Conservation (phyloP, 805 yeast species). For the Geotrichum ghanense region DNA sequence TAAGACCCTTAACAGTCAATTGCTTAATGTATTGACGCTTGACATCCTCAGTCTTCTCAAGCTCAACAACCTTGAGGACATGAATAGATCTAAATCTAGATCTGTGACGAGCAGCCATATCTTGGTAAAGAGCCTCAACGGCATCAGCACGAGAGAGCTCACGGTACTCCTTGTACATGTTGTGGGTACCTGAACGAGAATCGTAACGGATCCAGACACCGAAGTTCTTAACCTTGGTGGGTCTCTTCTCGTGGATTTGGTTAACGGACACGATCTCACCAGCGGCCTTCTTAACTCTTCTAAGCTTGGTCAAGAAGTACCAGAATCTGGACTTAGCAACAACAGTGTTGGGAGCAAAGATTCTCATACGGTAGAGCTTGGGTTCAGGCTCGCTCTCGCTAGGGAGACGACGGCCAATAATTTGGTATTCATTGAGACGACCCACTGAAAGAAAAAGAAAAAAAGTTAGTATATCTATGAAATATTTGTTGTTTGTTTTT, state of each 20-base stretch:
- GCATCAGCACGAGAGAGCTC: constrained; percentile 99
- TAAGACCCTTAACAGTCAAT: constrained; percentile 87
- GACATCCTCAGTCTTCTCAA: constrained; percentile 94
- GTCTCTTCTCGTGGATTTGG: constrained; percentile 86
- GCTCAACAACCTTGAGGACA: constrained; percentile 98
- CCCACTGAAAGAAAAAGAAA: constrained; percentile 73
- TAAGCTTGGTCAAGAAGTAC: constrained; percentile 98
- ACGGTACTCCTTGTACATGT: constrained; percentile 99
- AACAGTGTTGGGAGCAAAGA: constrained; percentile 97
- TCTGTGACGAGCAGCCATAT: constrained; percentile 99
- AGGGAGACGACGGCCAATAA: constrained; percentile 99
- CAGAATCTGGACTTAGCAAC: constrained; percentile 99
- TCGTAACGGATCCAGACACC: constrained; percentile 99
- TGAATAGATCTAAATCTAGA: constrained; percentile 99
- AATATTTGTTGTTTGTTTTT: no score
- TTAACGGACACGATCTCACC: constrained; percentile 97
- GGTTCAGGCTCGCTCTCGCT: constrained; percentile 99
- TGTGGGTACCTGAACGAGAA: constrained; percentile 99
- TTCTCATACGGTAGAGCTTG: constrained; percentile 99
- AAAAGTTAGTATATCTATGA: no score
- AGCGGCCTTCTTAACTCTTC: constrained; percentile 99
- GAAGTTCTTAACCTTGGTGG: constrained; percentile 99
- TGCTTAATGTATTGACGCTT: constrained; percentile 99
- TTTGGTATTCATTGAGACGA: constrained; percentile 98
- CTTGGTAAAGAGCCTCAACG: constrained; percentile 97